Conservation (phyloP, 192 early-diverging fungal genomes). For the Physocladia obscura region DNA sequence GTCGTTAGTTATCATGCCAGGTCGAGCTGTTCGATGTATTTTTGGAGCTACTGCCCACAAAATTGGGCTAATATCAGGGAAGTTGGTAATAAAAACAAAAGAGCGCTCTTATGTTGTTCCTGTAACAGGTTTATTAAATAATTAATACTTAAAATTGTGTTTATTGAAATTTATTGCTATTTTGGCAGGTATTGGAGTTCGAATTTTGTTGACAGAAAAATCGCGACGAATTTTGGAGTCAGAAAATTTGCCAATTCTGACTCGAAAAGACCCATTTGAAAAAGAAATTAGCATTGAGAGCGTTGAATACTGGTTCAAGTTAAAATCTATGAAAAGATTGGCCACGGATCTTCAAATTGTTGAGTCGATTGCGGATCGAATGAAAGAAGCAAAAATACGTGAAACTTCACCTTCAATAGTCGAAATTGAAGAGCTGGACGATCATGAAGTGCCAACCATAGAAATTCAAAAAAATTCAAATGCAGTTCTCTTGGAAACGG, state of each 20-base stretch:
- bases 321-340: slow-evolving; percentile 25
- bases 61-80: slow-evolving; percentile 39
- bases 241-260: slow-evolving; percentile 41
- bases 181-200: slow-evolving; percentile 49
- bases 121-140: slow-evolving; percentile 33
- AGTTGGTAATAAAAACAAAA: slow-evolving; percentile 44
- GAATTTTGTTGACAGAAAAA: slow-evolving; percentile 43
- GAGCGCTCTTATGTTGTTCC: slow-evolving; percentile 41
- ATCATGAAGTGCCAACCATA: background rate
- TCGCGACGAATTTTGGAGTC: slow-evolving; percentile 40
- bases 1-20: slow-evolving; percentile 38
- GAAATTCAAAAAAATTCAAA: too few relatives aligned
- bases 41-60: slow-evolving; percentile 40
- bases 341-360: slow-evolving; percentile 31
- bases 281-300: slow-evolving; percentile 30
- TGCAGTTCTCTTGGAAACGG: too few relatives aligned
- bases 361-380: background rate
- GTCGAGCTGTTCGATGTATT: slow-evolving; percentile 29
- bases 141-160: background rate
- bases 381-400: background rate
- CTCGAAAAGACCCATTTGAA: slow-evolving; percentile 31
- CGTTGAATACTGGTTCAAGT: slow-evolving; percentile 36
- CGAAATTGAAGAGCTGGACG: background rate
- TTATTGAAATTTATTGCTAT: too few relatives aligned
- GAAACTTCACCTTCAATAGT: background rate